phyloP scores from a whole-genome alignment of 371 early-diverging fungal species.

The Mucor piriformis region DNA sequence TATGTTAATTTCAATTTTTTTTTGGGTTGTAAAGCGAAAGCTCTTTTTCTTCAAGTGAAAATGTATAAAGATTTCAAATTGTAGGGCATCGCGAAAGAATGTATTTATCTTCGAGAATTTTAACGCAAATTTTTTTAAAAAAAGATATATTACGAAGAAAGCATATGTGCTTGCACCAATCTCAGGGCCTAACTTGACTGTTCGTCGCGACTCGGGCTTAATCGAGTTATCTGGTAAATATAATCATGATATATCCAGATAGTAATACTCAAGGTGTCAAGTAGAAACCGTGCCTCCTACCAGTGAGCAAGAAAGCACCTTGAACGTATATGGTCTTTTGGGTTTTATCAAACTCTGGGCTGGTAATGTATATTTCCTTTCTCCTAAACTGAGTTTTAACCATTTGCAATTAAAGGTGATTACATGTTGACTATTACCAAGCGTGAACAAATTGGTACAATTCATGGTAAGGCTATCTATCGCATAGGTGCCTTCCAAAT shows the following conservation, averaged over 20 bases:
- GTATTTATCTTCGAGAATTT: background rate
- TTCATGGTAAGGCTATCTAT: constrained; percentile 72
- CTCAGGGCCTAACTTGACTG: constrained; percentile 19
- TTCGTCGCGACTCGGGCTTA: constrained; percentile 18
- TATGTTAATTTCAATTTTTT: too few species aligned
- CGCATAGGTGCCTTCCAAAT: constrained; percentile 73
- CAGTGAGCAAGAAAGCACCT: constrained; percentile 32
- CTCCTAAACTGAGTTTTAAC: background rate
- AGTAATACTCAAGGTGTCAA: too few species aligned
- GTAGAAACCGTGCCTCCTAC: constrained; percentile 24
- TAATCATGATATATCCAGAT: background rate
- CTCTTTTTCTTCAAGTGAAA: background rate
- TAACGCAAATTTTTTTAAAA: background rate
- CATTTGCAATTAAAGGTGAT: constrained; percentile 56
- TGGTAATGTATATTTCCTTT: constrained; percentile 37
- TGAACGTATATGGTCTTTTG: constrained; percentile 64
- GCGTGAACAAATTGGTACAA: constrained; percentile 67
- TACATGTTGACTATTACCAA: constrained; percentile 86
- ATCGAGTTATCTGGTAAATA: constrained; percentile 21
- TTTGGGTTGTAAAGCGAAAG: too few species aligned
- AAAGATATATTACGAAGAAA: constrained; percentile 26
- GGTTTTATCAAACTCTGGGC: constrained; percentile 70
- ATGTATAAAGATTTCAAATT: constrained; percentile 15
- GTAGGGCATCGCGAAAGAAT: background rate
- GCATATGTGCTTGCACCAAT: constrained; percentile 22